A percentile compares a stretch with the other conserved stretches of the same genome.
These are phyloP conservation scores for Solanum chacoense DNA, from an alignment of 305 asterid species.

Conservation along the genomic window DNA sequence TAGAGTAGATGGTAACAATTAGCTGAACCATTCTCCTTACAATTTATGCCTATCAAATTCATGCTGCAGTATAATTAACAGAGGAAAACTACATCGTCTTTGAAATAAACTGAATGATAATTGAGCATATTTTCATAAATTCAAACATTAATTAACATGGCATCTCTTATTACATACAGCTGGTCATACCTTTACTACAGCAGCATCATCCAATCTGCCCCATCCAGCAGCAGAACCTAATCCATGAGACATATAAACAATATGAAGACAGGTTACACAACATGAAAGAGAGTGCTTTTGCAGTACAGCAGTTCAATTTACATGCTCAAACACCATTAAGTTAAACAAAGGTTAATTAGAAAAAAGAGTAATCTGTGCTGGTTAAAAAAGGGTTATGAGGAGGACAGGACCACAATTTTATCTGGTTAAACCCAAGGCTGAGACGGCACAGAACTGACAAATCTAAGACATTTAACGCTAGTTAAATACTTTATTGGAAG, in stretches of 20 bases:
- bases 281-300: not conserved
- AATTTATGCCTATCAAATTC: not conserved
- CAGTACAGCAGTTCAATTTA: not conserved
- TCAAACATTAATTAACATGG: not conserved
- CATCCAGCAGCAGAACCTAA: slow-evolving; percentile 99
- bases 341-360: not conserved
- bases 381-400: not conserved
- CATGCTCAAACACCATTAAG: not conserved
- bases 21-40: not conserved
- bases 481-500: not conserved
- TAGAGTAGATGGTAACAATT: not conserved
- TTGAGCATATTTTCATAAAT: not conserved
- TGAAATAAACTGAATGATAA: not conserved
- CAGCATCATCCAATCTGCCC: slow-evolving; percentile 94
- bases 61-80: not conserved
- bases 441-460: not conserved
- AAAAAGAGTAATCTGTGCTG: not conserved
- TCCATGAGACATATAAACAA: not conserved
- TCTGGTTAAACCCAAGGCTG: not conserved
- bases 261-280: not conserved
- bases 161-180: slow-evolving; percentile 1
- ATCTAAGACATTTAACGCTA: not conserved
- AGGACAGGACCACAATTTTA: not conserved
- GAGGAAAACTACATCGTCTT: not conserved
- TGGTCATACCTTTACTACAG: slow-evolving; percentile 76